A percentile compares a stretch with the other conserved stretches of the same genome.
These are phyloP conservation scores for Mycena rosella DNA, from an alignment of 768 basidiomycete genomes.

Conservation along the genomic window DNA sequence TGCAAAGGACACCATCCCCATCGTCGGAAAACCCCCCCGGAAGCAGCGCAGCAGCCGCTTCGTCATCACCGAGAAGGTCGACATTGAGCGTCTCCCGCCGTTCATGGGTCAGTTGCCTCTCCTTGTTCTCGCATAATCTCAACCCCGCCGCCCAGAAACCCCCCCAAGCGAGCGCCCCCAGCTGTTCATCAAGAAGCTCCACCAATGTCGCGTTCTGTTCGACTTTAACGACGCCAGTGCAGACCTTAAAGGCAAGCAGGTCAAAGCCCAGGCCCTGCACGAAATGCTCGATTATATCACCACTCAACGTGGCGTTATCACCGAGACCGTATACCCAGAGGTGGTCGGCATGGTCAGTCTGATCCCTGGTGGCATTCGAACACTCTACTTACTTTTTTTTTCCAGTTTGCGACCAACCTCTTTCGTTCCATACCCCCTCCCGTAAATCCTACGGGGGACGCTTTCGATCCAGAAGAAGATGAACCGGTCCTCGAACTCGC, in stretches of 20 bases:
- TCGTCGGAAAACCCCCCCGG: conserved; percentile 95
- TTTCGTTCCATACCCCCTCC: conserved; percentile 99
- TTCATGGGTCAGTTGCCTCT: conserved; percentile 77
- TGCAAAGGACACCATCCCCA: conserved; percentile 97
- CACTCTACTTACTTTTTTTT: neutral
- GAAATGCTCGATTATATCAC: conserved; percentile 99
- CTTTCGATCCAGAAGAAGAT: conserved; percentile 99
- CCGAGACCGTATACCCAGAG: conserved; percentile 98
- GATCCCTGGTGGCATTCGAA: neutral
- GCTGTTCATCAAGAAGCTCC: conserved; percentile 93
- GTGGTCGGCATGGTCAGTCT: conserved; percentile 93
- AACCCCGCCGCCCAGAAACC: conserved; percentile 75
- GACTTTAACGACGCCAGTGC: conserved; percentile 98
- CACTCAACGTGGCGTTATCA: conserved; percentile 95
- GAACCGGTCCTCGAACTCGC: conserved; percentile 99
- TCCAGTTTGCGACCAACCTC: conserved; percentile 95
- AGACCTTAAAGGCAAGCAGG: conserved; percentile 97
- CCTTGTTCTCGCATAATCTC: conserved; percentile 13
- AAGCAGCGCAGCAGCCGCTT: conserved; percentile 98
- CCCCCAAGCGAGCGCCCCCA: conserved; percentile 88
- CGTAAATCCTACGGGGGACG: conserved; percentile 97
- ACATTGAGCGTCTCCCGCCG: conserved; percentile 93
- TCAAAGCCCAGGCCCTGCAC: conserved; percentile 97
- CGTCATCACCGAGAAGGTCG: conserved; percentile 95
- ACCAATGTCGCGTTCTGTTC: conserved; percentile 96